Evolutionary conservation across 225 moss, liverwort and hornwort species (phyloP).

Genomic region (Straminergon stramineum): DNA sequence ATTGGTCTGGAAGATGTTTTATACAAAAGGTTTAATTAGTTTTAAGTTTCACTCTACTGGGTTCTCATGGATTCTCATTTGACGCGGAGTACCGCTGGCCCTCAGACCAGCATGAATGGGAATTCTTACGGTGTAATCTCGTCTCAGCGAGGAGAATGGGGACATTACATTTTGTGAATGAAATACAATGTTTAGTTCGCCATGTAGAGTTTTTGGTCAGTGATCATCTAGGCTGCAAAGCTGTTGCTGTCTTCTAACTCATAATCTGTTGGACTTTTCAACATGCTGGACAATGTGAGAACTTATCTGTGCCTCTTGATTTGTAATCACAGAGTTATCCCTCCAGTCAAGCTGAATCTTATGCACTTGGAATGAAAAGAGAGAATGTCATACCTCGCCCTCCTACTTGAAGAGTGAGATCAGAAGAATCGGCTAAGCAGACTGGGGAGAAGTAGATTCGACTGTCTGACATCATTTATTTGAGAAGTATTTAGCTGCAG

Average conservation of each 20-base stretch:
- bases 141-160: background rate
- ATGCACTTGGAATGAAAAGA: background rate
- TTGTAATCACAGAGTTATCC: constrained; percentile 3
- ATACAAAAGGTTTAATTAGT: background rate
- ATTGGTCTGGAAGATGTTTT: background rate
- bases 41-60: background rate
- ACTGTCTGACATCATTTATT: background rate
- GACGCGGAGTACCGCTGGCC: too few species aligned
- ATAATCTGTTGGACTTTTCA: background rate
- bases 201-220: background rate
- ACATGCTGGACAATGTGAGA: background rate
- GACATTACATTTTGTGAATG: background rate
- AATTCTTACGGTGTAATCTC: background rate
- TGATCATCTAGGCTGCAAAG: background rate
- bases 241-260: background rate
- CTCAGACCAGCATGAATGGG: background rate
- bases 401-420: constrained; percentile 3
- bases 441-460: background rate
- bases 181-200: background rate
- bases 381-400: background rate
- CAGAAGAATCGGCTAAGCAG: background rate
- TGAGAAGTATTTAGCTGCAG: background rate
- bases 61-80: background rate
- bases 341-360: background rate
- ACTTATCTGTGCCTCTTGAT: background rate